Base-by-base conservation (phyloP, 768 basidiomycete species). In the Leccinum incarnatum region DNA sequence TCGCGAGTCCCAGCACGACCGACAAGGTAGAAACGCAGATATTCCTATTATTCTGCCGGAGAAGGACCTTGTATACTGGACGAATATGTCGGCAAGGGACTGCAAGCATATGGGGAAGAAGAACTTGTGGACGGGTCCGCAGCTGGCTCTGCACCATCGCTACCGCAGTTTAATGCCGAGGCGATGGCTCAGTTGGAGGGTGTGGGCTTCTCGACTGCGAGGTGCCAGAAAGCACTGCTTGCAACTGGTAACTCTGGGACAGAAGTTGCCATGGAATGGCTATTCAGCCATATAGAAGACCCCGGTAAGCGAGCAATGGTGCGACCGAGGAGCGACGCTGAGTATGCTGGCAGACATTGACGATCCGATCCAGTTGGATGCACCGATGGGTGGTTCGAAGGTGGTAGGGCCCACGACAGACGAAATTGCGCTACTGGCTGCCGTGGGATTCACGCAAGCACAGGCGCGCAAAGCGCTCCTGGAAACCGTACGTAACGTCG, bases 271-370 rank as follows among this genome's bases (percentile, higher is more conserved):
- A 96, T 96, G 94, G 87, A 93, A 58, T 99, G 96, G 96, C 73
- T 99, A 45, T 96, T 98, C 68, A 79, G 73, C 47, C 96, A 98
- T 71, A 92, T 95, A 91, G 95, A 98, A 1, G 96, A 98, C 72
- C 79, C 93, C 12, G 92, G 94, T 92, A 48, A 8, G 78, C 63
- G 7, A 37, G 4, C 21, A 45, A 4, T 1, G 4, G 30, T 30
- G 2, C 7, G 45, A 42, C 21, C 17, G 40, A 47, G 4, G 34
- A 23, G 7, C n/a, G 21, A 30, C 21, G 36, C 36, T 29, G 53
- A 67, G 6, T 1, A 15, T 40, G n/a, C 5, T 4, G 12, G 2
- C 65, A 95, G 95, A 95, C 68, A 95, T 98, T 68, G 95, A 98
- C 70, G 79, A 77, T 1, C 95, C 93, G 0, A 83, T 94, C 29